A percentile compares a stretch with the other conserved stretches of the same genome.
Conservation (phyloP, 805 yeast species). For the Saccharomyces paradoxus region DNA sequence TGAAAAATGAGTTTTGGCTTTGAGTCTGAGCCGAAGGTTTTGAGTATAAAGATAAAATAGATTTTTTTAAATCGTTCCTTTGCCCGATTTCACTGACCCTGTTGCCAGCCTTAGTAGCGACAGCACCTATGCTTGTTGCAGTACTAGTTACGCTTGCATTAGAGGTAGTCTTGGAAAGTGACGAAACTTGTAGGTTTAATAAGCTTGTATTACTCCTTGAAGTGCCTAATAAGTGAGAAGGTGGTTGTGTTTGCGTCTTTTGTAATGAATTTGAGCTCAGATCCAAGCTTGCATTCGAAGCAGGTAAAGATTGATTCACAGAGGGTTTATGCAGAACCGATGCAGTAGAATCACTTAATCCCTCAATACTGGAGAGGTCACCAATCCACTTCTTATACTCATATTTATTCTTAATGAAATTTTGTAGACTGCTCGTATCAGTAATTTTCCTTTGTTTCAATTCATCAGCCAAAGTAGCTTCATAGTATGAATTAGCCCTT, state of each 20-base stretch:
- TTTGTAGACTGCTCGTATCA: slow-evolving; percentile 75
- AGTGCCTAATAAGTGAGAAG: not conserved
- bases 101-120: slow-evolving; percentile 7
- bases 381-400: slow-evolving; percentile 82
- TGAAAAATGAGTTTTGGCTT: slow-evolving; percentile 4
- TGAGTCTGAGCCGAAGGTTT: slow-evolving; percentile 33
- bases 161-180: slow-evolving; percentile 5
- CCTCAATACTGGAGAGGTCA: not conserved
- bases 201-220: slow-evolving; percentile 3
- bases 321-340: slow-evolving; percentile 1
- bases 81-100: slow-evolving; percentile 18
- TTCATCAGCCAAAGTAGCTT: slow-evolving; percentile 43
- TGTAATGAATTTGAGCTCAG: not conserved
- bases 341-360: not conserved
- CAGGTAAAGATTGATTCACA: not conserved
- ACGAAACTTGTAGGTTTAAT: slow-evolving; percentile 7
- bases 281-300: not conserved
- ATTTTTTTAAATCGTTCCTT: slow-evolving; percentile 84
- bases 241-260: not conserved
- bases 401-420: slow-evolving; percentile 86
- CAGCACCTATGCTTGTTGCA: slow-evolving; percentile 4
- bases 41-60: slow-evolving; percentile 81
- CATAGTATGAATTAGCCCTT: slow-evolving; percentile 75
- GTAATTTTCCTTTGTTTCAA: not conserved
- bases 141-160: slow-evolving; percentile 2